phyloP scores from a whole-genome alignment of 345 rosid genomes.

The Pugionium cornutum region DNA sequence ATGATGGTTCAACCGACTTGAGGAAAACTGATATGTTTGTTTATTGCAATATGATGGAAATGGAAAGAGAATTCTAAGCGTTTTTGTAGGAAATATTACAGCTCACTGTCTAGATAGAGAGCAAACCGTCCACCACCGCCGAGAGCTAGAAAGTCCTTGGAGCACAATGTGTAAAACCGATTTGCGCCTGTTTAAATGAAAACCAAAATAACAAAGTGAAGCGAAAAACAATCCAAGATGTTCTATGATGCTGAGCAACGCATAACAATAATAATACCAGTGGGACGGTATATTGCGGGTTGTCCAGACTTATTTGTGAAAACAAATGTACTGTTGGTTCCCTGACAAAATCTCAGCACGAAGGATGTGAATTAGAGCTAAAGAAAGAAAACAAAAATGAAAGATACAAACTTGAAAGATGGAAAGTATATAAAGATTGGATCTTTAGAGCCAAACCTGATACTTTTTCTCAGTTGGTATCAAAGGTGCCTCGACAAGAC shows the following conservation, averaged over 20 bases:
- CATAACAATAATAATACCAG: slow-evolving; percentile 50
- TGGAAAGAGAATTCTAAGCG: background rate
- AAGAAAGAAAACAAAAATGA: background rate
- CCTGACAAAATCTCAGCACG: slow-evolving; percentile 52
- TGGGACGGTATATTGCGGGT: slow-evolving; percentile 70
- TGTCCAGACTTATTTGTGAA: slow-evolving; percentile 75
- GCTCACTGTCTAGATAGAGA: slow-evolving; percentile 80
- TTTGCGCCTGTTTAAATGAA: slow-evolving; percentile 68
- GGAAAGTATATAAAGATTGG: slow-evolving; percentile 24
- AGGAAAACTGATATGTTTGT: background rate
- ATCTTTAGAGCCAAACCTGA: slow-evolving; percentile 55
- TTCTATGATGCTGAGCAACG: slow-evolving; percentile 8
- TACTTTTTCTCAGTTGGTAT: slow-evolving; percentile 76
- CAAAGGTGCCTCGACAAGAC: slow-evolving; percentile 91
- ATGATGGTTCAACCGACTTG: background rate
- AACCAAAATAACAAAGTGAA: slow-evolving; percentile 2
- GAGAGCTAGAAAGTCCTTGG: slow-evolving; percentile 72
- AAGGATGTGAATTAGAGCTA: background rate
- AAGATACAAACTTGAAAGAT: background rate
- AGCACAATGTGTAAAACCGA: slow-evolving; percentile 87
- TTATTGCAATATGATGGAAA: background rate
- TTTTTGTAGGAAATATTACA: slow-evolving; percentile 55
- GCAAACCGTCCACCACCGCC: slow-evolving; percentile 98
- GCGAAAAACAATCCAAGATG: background rate
- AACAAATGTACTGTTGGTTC: slow-evolving; percentile 84